Percentiles rank a stretch among this genome's conserved stretches.
These are phyloP conservation scores for Salpingoeca rosetta DNA, from an alignment of 78 protist species.

Conservation along the genomic window DNA sequence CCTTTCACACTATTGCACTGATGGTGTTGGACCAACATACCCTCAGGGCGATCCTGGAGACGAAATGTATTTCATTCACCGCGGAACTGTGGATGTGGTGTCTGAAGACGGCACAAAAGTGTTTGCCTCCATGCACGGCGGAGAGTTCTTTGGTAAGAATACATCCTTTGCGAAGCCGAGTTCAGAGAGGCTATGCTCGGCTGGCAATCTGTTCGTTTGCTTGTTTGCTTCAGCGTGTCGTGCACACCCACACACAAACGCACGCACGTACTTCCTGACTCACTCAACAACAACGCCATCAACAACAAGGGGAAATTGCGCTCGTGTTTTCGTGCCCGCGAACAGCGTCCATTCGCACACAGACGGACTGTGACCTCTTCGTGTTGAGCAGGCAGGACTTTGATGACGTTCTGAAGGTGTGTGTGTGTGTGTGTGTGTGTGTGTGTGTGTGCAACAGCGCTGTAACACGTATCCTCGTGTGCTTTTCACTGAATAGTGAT, in stretches of 20 bases:
- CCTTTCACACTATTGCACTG: too few relatives aligned
- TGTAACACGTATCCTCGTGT: too few relatives aligned
- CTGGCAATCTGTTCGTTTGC: too few relatives aligned
- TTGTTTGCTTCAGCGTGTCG: too few relatives aligned
- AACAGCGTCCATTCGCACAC: neutral
- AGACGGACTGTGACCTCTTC: neutral
- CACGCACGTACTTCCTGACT: too few relatives aligned
- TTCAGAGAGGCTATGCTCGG: too few relatives aligned
- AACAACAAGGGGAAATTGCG: too few relatives aligned
- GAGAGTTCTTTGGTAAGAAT: neutral
- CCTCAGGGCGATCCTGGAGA: neutral
- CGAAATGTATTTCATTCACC: neutral
- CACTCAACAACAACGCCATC: too few relatives aligned
- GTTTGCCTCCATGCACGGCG: neutral
- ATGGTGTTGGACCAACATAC: too few relatives aligned
- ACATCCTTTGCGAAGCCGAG: too few relatives aligned
- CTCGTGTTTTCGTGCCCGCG: neutral
- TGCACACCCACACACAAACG: too few relatives aligned
- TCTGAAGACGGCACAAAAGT: neutral
- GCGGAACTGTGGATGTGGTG: neutral
- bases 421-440: constrained; percentile 3
- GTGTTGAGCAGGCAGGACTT: neutral
- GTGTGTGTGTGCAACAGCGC: constrained; percentile 1
- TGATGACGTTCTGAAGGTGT: neutral
- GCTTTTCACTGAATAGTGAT: too few relatives aligned